These are phyloP conservation scores for Saposhnikovia divaricata DNA, from an alignment of 129 eudicot genomes.

Conservation along the genomic window DNA sequence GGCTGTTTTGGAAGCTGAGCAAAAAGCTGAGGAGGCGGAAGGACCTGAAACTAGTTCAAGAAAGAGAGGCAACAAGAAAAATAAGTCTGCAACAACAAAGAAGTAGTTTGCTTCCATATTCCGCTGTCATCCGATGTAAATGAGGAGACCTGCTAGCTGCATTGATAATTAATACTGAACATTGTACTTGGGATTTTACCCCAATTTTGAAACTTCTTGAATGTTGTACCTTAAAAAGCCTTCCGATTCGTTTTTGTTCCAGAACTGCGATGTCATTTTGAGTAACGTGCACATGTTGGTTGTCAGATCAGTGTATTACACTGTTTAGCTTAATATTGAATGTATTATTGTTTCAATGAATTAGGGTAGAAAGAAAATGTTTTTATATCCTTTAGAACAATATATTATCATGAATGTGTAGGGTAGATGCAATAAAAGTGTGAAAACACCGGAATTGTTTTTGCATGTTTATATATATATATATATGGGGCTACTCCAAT, in stretches of 20 bases:
- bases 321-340: background rate
- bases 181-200: background rate
- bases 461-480: no score
- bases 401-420: no score
- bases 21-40: conserved; percentile 92
- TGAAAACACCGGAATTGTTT: no score
- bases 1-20: conserved; percentile 82
- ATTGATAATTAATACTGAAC: background rate
- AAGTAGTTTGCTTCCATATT: conserved; percentile 24
- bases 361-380: no score
- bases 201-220: background rate
- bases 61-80: conserved; percentile 66
- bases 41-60: conserved; percentile 70
- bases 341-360: background rate
- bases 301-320: background rate
- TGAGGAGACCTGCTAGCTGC: no score
- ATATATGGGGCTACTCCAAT: no score
- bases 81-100: conserved; percentile 35
- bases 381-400: no score
- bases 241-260: background rate
- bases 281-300: background rate
- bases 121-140: background rate
- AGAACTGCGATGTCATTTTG: background rate
- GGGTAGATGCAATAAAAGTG: no score
- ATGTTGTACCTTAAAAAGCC: background rate